phyloP scores from a whole-genome alignment of 1,139 yeast genomes.

The Magnusiomyces sp. region DNA sequence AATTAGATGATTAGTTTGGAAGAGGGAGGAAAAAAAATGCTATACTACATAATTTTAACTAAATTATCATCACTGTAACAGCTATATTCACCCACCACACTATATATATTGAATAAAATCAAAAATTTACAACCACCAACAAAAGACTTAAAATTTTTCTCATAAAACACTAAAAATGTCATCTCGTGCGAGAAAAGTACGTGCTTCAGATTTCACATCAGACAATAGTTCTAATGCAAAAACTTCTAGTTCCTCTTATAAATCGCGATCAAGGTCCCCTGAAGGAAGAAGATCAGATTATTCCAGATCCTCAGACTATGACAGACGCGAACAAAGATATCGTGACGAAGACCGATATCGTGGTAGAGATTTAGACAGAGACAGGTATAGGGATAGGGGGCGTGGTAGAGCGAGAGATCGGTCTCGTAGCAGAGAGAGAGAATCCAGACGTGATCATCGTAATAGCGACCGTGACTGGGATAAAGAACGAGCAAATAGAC shows the following conservation, averaged over 20 bases:
- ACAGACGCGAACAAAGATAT: conserved; percentile 3
- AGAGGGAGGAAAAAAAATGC: too few species aligned
- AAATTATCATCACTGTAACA: too few species aligned
- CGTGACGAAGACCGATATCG: neutral
- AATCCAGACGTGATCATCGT: neutral
- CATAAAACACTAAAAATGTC: too few species aligned
- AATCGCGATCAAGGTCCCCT: neutral
- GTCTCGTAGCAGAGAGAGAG: neutral
- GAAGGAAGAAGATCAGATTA: conserved; percentile 1
- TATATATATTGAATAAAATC: too few species aligned
- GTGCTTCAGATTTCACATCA: too few species aligned
- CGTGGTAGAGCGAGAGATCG: conserved; percentile 6
- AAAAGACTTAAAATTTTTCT: too few species aligned
- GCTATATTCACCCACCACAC: too few species aligned
- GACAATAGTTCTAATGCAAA: too few species aligned
- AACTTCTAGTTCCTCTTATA: too few species aligned
- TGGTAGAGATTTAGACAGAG: conserved; percentile 6
- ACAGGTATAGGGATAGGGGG: conserved; percentile 2
- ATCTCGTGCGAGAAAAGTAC: too few species aligned
- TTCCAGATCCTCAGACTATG: neutral
- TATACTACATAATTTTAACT: too few species aligned
- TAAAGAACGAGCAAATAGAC: neutral
- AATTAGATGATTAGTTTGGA: neutral
- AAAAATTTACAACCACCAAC: too few species aligned
- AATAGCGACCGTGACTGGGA: conserved; percentile 6